These are phyloP conservation scores for Candida sithepensis DNA, from an alignment of 805 yeast species.

Conservation along the genomic window DNA sequence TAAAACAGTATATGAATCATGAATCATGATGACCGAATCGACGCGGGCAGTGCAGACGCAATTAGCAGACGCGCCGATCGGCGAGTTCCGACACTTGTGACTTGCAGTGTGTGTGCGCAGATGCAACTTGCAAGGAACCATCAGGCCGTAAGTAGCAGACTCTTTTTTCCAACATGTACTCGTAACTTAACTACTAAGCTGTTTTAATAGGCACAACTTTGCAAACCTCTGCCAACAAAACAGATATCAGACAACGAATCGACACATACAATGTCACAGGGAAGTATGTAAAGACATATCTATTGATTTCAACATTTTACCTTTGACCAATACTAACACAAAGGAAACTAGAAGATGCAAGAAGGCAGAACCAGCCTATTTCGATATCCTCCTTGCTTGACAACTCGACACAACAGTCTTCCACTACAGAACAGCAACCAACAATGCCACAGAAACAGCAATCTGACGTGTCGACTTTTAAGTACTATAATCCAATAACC, in stretches of 20 bases:
- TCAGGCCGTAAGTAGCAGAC: too few species aligned
- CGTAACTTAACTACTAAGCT: too few species aligned
- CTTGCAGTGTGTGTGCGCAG: too few species aligned
- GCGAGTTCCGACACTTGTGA: too few species aligned
- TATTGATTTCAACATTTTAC: not conserved
- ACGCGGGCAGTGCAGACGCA: too few species aligned
- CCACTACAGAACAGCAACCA: not conserved
- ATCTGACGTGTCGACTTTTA: not conserved
- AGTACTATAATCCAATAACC: constrained; percentile 16
- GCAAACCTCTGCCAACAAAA: not conserved
- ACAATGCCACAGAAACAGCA: not conserved
- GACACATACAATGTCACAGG: not conserved
- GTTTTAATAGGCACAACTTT: not conserved
- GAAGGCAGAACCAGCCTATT: constrained; percentile 1
- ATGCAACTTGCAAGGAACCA: too few species aligned
- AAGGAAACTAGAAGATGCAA: not conserved
- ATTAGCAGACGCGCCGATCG: too few species aligned
- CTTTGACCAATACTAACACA: not conserved
- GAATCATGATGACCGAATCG: too few species aligned
- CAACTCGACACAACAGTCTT: not conserved
- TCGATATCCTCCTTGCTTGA: constrained; percentile 3
- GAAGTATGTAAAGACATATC: not conserved
- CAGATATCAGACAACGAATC: not conserved
- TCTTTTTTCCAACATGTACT: too few species aligned
- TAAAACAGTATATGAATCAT: not conserved